Base-by-base conservation (phyloP, 331 rosid genomes). In the Dryas integrifolia region DNA sequence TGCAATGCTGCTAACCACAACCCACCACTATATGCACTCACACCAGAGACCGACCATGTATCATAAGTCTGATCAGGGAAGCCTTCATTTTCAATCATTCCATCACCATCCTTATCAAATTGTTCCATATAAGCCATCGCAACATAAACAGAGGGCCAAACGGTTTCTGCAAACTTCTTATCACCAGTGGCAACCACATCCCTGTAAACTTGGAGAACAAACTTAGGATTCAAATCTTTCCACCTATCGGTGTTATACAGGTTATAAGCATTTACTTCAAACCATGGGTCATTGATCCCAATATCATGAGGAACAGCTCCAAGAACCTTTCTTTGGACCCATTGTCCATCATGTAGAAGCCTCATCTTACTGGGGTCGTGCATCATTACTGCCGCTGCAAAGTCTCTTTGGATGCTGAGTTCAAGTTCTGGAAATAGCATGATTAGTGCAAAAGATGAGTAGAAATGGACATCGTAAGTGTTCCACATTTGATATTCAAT, bases 291-390 rank as follows among this genome's bases (percentile, higher is more conserved):
- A 73, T 81, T 74, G 56, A 86, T 51, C 78, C 98, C 98, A 68
- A 94, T 86, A 84, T 94, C 98, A 80, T 94, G 98, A 60, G 98
- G 98, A 85, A 94, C 95, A 61, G 98, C 96, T 72, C 98, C 98
- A 50, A 94, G 95, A 84, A 88, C 97, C 72, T 94, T 94, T 85
- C 96, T 85, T 47, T 88, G 60, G 43, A 18, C 97, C 89, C 86
- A 86, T 50, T 52, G 76, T 58, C 98, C 98, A 81, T 85, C 82
- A 71, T 65, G 38, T 44, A 91, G 77, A 77, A 86, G 78, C 78
- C 76, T 76, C 86, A 88, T 86, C 72, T 84, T 91, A 76, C 74
- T 85, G 79, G 98, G 95, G 81, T 94, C 98, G 15, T 94, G 98
- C 97, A 89, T 89, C 90, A 94, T 88, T 45, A 94, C 98, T 21